These are phyloP conservation scores for Naganishia randhawae DNA, from an alignment of 768 basidiomycete genomes.

Conservation along the genomic window DNA sequence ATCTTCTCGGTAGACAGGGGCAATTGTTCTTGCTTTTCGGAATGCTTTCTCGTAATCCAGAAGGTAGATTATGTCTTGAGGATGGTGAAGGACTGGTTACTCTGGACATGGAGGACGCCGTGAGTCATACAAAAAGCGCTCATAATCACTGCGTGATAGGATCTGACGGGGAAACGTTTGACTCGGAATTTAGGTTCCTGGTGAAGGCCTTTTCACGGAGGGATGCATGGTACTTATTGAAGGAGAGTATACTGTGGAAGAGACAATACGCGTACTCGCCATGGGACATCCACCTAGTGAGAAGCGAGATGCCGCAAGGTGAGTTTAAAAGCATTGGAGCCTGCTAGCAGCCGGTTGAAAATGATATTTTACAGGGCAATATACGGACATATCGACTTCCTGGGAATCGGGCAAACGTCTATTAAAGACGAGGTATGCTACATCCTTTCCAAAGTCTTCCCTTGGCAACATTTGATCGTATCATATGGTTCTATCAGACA, in stretches of 20 bases:
- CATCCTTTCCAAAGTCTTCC: neutral
- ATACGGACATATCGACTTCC: slow-evolving; percentile 93
- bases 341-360: too few species aligned
- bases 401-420: slow-evolving; percentile 89
- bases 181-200: slow-evolving; percentile 65
- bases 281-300: slow-evolving; percentile 98
- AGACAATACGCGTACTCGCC: slow-evolving; percentile 79
- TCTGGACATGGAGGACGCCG: slow-evolving; percentile 81
- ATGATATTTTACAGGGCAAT: slow-evolving; percentile 62
- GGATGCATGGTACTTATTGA: slow-evolving; percentile 92
- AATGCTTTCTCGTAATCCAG: slow-evolving; percentile 82
- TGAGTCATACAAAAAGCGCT: slow-evolving; percentile 52
- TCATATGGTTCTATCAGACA: slow-evolving; percentile 38
- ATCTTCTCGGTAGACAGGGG: slow-evolving; percentile 82
- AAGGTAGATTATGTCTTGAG: slow-evolving; percentile 85
- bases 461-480: slow-evolving; percentile 1
- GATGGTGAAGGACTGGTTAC: slow-evolving; percentile 87
- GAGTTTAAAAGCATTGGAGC: slow-evolving; percentile 33
- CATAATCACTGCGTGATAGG: neutral
- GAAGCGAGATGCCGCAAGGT: slow-evolving; percentile 77
- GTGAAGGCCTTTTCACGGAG: slow-evolving; percentile 93
- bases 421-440: slow-evolving; percentile 77
- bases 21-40: slow-evolving; percentile 89
- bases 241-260: slow-evolving; percentile 92
- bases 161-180: neutral